Percentiles rank a stretch among this genome's conserved stretches.
These are phyloP conservation scores for Penicillium argentinense DNA, from an alignment of 495 filamentous ascomycete species.

Conservation along the genomic window DNA sequence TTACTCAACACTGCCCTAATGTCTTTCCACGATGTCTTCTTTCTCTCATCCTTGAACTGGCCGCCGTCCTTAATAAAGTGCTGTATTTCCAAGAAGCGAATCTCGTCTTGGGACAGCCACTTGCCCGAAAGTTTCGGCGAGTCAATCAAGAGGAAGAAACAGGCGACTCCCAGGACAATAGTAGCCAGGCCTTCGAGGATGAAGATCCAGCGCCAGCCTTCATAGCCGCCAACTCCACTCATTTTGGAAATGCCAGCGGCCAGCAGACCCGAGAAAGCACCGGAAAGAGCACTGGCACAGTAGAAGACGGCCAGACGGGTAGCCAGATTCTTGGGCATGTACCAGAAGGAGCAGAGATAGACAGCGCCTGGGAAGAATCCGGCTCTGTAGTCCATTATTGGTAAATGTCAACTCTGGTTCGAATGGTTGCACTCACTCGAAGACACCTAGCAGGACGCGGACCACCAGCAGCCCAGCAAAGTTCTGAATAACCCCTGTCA, in stretches of 20 bases:
- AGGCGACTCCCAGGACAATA: conserved; percentile 53
- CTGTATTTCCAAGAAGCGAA: conserved; percentile 27
- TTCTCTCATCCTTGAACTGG: conserved; percentile 18
- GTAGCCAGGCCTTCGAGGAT: conserved; percentile 61
- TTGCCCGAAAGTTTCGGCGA: conserved; percentile 16
- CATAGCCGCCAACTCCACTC: conserved; percentile 58
- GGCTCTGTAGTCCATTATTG: conserved; percentile 9
- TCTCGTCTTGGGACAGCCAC: conserved; percentile 27
- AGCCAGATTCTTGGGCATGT: conserved; percentile 38
- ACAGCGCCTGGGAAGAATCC: conserved; percentile 70
- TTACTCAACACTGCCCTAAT: conserved; percentile 21
- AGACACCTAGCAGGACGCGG: conserved; percentile 63
- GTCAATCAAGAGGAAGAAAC: conserved; percentile 51
- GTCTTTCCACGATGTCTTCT: conserved; percentile 20
- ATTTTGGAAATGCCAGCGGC: conserved; percentile 68
- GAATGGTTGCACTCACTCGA: conserved; percentile 39
- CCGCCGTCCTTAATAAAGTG: conserved; percentile 34
- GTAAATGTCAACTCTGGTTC: not conserved
- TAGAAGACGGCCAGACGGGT: conserved; percentile 59
- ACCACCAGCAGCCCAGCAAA: conserved; percentile 59
- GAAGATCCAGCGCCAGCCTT: conserved; percentile 75
- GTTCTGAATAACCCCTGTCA: conserved; percentile 46
- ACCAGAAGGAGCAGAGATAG: conserved; percentile 75
- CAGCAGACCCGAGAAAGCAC: conserved; percentile 66
- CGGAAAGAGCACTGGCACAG: conserved; percentile 57